phyloP scores from a whole-genome alignment of 345 rosid species.

The Cochlearia excelsa region DNA sequence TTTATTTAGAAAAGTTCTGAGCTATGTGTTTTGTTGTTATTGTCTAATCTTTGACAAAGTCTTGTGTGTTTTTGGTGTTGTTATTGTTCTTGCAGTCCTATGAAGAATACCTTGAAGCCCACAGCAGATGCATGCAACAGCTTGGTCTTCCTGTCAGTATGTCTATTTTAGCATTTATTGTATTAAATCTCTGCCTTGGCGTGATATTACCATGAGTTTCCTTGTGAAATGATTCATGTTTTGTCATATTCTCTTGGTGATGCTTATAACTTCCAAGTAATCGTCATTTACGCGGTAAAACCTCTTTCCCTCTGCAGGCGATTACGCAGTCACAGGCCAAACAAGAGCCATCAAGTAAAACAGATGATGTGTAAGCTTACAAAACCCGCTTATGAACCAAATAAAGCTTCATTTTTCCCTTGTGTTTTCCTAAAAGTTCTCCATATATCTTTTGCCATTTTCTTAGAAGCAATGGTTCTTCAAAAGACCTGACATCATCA shows the following conservation, averaged over 20 bases:
- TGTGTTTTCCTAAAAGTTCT: background rate
- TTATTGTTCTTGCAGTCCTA: slow-evolving; percentile 63
- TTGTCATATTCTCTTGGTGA: slow-evolving; percentile 9
- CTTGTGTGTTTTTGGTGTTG: slow-evolving; percentile 18
- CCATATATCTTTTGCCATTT: background rate
- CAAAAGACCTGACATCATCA: slow-evolving; percentile 26
- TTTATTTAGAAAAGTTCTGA: slow-evolving; percentile 17
- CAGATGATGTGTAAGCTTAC: slow-evolving; percentile 52
- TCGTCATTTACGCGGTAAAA: background rate
- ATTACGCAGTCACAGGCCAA: slow-evolving; percentile 41
- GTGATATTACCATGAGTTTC: background rate
- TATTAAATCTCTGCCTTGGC: background rate
- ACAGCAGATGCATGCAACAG: slow-evolving; percentile 66
- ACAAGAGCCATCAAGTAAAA: slow-evolving; percentile 53
- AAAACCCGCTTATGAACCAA: background rate
- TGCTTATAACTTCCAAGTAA: slow-evolving; percentile 4
- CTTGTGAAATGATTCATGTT: background rate
- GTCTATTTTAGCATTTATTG: slow-evolving; percentile 16
- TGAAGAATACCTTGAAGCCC: slow-evolving; percentile 87
- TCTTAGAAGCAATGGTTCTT: slow-evolving; percentile 35
- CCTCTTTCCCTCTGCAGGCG: slow-evolving; percentile 41
- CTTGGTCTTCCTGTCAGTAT: slow-evolving; percentile 64
- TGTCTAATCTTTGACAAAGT: slow-evolving; percentile 25
- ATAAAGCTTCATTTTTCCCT: slow-evolving; percentile 2
- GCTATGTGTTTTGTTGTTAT: slow-evolving; percentile 7